phyloP scores from a whole-genome alignment of 345 rosid genomes.

The Lagerstroemia speciosa region DNA sequence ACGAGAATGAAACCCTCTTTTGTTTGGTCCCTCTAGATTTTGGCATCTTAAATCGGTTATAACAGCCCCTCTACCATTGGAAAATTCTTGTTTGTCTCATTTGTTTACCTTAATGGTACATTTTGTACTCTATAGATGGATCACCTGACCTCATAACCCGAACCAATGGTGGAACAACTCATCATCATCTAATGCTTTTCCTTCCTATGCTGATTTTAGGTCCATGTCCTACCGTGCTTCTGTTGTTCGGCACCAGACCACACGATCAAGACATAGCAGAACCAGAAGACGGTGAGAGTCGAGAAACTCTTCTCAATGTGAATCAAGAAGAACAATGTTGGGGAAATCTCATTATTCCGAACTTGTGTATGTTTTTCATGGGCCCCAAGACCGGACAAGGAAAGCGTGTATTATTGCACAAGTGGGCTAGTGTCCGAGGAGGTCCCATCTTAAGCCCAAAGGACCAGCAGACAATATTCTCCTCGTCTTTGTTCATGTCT shows the following conservation, averaged over 20 bases:
- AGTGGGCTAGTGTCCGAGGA: background rate
- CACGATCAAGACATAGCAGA: background rate
- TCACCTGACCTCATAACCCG: too few relatives aligned
- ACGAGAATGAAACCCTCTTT: too few relatives aligned
- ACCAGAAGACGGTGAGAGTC: background rate
- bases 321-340: background rate
- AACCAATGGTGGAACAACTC: background rate
- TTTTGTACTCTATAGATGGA: background rate
- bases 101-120: background rate
- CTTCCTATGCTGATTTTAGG: background rate
- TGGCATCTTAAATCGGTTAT: background rate
- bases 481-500: background rate
- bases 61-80: background rate
- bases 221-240: background rate
- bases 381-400: background rate
- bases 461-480: background rate
- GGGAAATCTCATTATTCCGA: background rate
- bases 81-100: background rate
- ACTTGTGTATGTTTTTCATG: background rate
- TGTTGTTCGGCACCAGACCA: background rate
- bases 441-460: background rate
- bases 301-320: background rate
- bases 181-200: background rate
- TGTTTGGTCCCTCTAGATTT: background rate
- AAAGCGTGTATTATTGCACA: background rate